Evolutionary conservation across 257 asterid species (phyloP).

Genomic region (Fraxinus pennsylvanica): DNA sequence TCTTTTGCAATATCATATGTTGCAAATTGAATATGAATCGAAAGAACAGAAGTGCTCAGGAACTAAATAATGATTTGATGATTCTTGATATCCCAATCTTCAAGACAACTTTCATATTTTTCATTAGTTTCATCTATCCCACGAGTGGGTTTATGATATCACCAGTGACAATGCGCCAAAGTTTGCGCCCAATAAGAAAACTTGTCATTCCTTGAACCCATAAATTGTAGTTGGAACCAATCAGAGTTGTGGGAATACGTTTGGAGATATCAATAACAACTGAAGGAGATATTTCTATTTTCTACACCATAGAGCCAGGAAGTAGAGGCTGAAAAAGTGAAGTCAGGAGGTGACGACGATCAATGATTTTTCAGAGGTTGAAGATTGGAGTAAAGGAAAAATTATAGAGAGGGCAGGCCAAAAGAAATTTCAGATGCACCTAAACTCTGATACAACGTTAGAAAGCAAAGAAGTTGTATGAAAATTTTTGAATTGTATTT

Average conservation of each 20-base stretch:
- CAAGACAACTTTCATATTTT: not conserved
- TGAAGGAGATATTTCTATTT: too few species aligned
- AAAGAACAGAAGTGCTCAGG: not conserved
- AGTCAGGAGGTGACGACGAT: too few species aligned
- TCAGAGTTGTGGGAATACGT: not conserved
- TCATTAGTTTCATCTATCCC: not conserved
- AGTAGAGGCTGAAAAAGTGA: too few species aligned
- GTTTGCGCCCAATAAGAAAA: conserved; percentile 16
- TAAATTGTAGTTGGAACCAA: conserved; percentile 7
- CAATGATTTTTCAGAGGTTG: too few species aligned
- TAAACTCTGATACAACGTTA: too few species aligned
- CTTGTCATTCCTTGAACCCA: conserved; percentile 10
- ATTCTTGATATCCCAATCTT: conserved; percentile 25
- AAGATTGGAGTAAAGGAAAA: too few species aligned
- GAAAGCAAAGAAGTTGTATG: too few species aligned
- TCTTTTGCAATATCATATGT: not conserved
- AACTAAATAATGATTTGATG: conserved; percentile 14
- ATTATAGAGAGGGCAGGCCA: too few species aligned
- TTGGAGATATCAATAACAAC: not conserved
- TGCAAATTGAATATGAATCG: conserved; percentile 19
- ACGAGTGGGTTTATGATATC: not conserved
- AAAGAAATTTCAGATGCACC: too few species aligned
- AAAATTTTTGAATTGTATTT: too few species aligned
- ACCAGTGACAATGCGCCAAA: conserved; percentile 14
- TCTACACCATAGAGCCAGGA: too few species aligned